Conservation (phyloP, 257 asterid species). For the Striga asiatica region DNA sequence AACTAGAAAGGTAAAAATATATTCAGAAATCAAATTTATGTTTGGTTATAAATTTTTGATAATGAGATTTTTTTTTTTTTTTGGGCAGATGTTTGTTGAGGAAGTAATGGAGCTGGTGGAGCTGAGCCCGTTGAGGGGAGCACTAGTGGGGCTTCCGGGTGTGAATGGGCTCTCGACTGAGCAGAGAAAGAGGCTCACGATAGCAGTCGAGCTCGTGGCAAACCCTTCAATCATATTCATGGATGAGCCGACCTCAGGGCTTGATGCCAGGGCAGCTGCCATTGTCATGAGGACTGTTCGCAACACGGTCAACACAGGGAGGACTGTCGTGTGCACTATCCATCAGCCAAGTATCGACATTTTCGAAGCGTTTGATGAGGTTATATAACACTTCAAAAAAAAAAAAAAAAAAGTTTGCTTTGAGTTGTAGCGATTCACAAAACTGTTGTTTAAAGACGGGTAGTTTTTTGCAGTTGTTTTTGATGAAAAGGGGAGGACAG, state of each 20-base stretch:
- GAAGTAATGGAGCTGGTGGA: constrained; percentile 62
- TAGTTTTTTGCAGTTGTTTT: constrained; percentile 31
- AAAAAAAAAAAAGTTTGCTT: background rate
- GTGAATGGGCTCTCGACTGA: constrained; percentile 45
- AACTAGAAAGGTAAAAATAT: constrained; percentile 31
- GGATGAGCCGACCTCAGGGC: constrained; percentile 61
- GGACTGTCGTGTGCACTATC: constrained; percentile 60
- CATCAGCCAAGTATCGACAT: constrained; percentile 63
- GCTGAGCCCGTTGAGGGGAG: constrained; percentile 29
- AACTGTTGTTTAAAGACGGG: constrained; percentile 1
- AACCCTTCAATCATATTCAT: constrained; percentile 52
- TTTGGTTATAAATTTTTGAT: background rate
- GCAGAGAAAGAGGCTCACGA: constrained; percentile 49
- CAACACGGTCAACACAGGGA: constrained; percentile 44
- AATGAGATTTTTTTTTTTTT: background rate
- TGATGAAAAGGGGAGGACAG: constrained; percentile 54
- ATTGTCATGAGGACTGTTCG: constrained; percentile 55
- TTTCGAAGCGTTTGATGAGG: constrained; percentile 63
- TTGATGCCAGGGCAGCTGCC: constrained; percentile 57
- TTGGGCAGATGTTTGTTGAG: constrained; percentile 37
- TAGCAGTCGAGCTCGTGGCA: constrained; percentile 58
- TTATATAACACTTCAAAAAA: too few species aligned
- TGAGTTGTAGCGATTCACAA: background rate
- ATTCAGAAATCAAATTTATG: background rate
- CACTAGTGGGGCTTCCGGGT: constrained; percentile 48